Evolutionary conservation across 1,284 basidiomycete genomes (phyloP).

Genomic region (Ustilago lituana): DNA sequence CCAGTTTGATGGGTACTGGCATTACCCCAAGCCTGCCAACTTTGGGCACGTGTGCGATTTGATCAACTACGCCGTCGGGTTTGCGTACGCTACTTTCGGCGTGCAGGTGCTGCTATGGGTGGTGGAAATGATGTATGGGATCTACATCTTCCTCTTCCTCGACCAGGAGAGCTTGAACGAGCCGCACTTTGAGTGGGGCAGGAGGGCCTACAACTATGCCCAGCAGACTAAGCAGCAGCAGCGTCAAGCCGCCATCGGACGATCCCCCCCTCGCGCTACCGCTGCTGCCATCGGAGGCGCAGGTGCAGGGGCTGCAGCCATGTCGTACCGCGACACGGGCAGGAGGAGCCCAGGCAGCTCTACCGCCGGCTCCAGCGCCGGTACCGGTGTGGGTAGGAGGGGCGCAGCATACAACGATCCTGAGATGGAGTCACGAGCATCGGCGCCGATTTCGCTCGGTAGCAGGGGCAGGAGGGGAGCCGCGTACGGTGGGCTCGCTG

Average conservation of each 20-base stretch:
- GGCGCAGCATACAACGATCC: slow-evolving; percentile 56
- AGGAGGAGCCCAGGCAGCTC: slow-evolving; percentile 10
- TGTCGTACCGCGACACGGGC: slow-evolving; percentile 19
- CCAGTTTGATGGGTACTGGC: slow-evolving; percentile 67
- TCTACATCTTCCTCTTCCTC: slow-evolving; percentile 67
- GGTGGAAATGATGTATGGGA: slow-evolving; percentile 53
- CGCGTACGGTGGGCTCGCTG: slow-evolving; percentile 46
- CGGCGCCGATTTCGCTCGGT: slow-evolving; percentile 48
- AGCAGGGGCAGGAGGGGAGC: slow-evolving; percentile 50
- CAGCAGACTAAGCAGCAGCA: slow-evolving; percentile 30
- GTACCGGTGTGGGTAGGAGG: slow-evolving; percentile 33
- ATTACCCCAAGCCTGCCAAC: slow-evolving; percentile 66
- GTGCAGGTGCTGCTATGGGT: slow-evolving; percentile 61
- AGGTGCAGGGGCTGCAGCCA: slow-evolving; percentile 19
- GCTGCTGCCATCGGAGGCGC: slow-evolving; percentile 15
- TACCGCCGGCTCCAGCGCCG: slow-evolving; percentile 15
- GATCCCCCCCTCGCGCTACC: slow-evolving; percentile 17
- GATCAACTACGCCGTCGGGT: slow-evolving; percentile 65
- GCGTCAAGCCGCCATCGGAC: slow-evolving; percentile 12
- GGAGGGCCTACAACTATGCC: slow-evolving; percentile 62
- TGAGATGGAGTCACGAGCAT: slow-evolving; percentile 38
- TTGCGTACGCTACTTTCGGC: slow-evolving; percentile 68
- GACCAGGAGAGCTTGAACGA: slow-evolving; percentile 71
- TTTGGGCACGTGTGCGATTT: slow-evolving; percentile 67
- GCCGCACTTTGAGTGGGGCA: slow-evolving; percentile 64